These are phyloP conservation scores for Elasticomyces elasticus DNA, from an alignment of 495 filamentous ascomycete species.

Conservation along the genomic window DNA sequence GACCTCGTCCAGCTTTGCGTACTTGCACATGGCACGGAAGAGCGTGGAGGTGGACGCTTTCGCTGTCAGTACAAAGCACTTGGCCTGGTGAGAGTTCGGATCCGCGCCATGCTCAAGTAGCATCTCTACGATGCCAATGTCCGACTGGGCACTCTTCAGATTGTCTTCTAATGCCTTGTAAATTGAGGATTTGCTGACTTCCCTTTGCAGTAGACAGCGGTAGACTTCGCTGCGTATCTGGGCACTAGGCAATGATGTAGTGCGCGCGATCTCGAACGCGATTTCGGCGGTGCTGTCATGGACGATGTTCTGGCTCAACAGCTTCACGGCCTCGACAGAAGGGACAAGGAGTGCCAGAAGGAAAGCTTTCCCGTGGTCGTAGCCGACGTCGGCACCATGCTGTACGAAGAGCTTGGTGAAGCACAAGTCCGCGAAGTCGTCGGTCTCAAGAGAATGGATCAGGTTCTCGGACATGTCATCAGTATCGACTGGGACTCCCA, in stretches of 20 bases:
- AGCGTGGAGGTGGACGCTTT: background rate
- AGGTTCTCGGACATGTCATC: background rate
- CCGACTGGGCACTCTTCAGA: background rate
- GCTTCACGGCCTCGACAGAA: background rate
- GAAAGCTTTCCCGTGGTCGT: background rate
- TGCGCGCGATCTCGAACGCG: background rate
- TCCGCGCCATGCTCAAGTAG: background rate
- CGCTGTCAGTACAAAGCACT: background rate
- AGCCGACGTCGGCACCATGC: background rate
- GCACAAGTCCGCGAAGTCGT: background rate
- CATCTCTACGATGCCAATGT: background rate
- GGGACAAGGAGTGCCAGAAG: background rate
- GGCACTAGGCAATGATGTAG: background rate
- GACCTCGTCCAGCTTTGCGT: background rate
- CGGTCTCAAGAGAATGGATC: background rate
- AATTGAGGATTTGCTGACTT: background rate
- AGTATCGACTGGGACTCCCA: no score
- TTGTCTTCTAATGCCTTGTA: background rate
- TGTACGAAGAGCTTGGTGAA: background rate
- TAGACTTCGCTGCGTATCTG: background rate
- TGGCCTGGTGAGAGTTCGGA: background rate
- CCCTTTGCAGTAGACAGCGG: background rate
- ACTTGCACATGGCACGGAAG: background rate
- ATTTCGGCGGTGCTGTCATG: background rate
- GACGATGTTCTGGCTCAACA: background rate